Conservation (phyloP, 371 early-diverging fungal species). For the Apophysomyces variabilis region DNA sequence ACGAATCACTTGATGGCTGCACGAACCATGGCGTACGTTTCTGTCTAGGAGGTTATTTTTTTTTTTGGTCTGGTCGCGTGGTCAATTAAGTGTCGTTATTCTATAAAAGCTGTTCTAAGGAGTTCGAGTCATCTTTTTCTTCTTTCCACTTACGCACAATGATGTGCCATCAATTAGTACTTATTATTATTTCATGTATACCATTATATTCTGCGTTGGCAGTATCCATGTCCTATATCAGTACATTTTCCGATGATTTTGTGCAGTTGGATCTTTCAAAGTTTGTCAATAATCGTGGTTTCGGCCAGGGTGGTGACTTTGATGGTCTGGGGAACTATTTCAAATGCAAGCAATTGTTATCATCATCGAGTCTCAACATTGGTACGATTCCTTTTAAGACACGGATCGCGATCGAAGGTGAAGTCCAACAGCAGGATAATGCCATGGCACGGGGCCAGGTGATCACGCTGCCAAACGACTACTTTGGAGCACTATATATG, state of each 20-base stretch:
- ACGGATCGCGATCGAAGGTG: background rate
- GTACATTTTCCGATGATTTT: background rate
- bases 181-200: background rate
- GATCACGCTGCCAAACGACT: constrained; percentile 15
- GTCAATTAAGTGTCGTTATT: background rate
- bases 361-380: constrained; percentile 7
- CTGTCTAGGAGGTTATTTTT: background rate
- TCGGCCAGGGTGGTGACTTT: constrained; percentile 25
- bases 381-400: constrained; percentile 20
- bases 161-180: background rate
- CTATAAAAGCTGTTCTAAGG: background rate
- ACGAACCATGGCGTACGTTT: background rate
- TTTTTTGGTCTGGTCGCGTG: background rate
- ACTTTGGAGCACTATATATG: constrained; percentile 29
- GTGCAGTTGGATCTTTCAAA: constrained; percentile 16
- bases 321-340: constrained; percentile 28
- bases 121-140: background rate
- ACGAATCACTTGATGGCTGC: background rate
- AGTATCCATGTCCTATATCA: background rate
- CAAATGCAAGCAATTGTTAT: constrained; percentile 1
- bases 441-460: constrained; percentile 31
- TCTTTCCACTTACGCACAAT: background rate
- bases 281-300: constrained; percentile 9
- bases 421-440: constrained; percentile 19
- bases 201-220: background rate